These are phyloP conservation scores for Fusarium sp. DNA, from an alignment of 2,329 filamentous ascomycete species.

Conservation along the genomic window DNA sequence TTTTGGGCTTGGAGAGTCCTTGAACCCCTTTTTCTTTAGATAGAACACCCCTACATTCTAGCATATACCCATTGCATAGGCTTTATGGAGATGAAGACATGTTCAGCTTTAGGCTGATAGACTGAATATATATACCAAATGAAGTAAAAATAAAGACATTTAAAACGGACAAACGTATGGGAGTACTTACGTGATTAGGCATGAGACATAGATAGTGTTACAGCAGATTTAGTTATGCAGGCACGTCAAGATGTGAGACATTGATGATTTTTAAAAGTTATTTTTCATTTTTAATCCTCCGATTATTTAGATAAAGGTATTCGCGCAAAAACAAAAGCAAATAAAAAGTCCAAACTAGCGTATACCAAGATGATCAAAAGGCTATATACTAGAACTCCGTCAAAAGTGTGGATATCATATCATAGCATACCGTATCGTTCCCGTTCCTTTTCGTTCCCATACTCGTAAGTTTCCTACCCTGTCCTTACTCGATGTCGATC, in stretches of 20 bases:
- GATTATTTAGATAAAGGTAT: constrained; percentile 7
- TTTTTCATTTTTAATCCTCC: constrained; percentile 6
- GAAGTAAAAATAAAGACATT: constrained; percentile 9
- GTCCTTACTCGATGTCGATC: constrained; percentile 65
- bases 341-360: neutral
- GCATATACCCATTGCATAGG: constrained; percentile 53
- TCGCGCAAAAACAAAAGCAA: neutral
- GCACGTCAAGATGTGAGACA: neutral
- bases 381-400: constrained; percentile 25
- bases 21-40: constrained; percentile 22
- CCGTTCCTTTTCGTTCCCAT: neutral
- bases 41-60: constrained; percentile 46
- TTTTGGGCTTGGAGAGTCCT: constrained; percentile 25
- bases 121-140: constrained; percentile 33
- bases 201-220: neutral
- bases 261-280: neutral
- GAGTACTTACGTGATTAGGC: neutral
- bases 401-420: constrained; percentile 23
- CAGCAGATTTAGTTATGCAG: neutral
- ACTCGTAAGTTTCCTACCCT: neutral
- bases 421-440: constrained; percentile 3
- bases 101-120: constrained; percentile 36
- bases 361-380: constrained; percentile 3
- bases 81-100: constrained; percentile 45
- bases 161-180: neutral